Percentiles rank a stretch among this genome's conserved stretches.
Conservation (phyloP, 208 protist genomes). For the Porcisia hertigi region DNA sequence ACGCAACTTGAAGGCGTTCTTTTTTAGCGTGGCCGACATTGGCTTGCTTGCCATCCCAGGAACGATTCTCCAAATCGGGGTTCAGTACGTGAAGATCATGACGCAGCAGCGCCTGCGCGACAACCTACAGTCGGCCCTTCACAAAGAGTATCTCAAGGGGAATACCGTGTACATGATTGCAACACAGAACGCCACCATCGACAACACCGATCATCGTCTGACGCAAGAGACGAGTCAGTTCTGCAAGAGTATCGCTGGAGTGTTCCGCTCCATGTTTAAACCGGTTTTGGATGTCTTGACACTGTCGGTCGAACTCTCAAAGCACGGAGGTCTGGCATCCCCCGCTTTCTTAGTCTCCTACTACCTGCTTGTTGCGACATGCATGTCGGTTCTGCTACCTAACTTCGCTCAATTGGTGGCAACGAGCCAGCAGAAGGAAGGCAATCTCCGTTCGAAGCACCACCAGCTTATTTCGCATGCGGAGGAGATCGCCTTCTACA, state of each 20-base stretch:
- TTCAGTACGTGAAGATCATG: conserved; percentile 71
- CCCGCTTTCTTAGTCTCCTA: conserved; percentile 73
- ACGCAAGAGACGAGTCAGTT: conserved; percentile 77
- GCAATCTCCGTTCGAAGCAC: conserved; percentile 77
- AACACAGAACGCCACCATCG: conserved; percentile 44
- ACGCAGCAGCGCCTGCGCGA: conserved; percentile 67
- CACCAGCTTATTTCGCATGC: conserved; percentile 83
- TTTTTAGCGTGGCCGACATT: conserved; percentile 69
- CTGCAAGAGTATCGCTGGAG: conserved; percentile 65
- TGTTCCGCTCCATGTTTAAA: conserved; percentile 77
- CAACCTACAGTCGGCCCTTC: conserved; percentile 61
- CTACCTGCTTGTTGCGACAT: conserved; percentile 64
- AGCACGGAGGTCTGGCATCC: conserved; percentile 48
- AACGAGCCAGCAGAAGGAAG: conserved; percentile 76
- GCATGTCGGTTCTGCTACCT: conserved; percentile 60
- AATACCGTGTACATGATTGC: conserved; percentile 63
- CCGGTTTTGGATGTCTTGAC: conserved; percentile 81
- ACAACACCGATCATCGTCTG: conserved; percentile 84
- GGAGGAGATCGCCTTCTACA: conserved; percentile 92
- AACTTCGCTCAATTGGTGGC: conserved; percentile 76
- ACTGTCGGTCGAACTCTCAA: conserved; percentile 63
- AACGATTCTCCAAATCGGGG: conserved; percentile 59
- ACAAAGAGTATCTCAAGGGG: conserved; percentile 68
- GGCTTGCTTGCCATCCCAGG: conserved; percentile 67
- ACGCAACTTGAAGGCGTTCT: conserved; percentile 55